Conservation (phyloP, 495 filamentous ascomycete genomes). For the Hypoxylon trugodes region DNA sequence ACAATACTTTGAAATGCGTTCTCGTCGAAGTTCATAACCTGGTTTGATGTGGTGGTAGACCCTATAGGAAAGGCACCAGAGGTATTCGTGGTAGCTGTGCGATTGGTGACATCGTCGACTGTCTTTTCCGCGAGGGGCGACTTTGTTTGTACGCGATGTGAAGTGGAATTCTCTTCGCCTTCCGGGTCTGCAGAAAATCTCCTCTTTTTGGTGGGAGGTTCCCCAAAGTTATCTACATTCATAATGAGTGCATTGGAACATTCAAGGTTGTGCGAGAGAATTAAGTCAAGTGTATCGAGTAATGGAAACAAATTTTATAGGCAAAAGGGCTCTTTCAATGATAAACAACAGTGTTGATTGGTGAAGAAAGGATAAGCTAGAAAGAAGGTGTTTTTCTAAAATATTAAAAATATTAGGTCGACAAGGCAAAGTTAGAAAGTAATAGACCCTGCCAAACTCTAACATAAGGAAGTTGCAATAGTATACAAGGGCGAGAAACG, state of each 20-base stretch:
- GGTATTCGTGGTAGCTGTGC: not conserved
- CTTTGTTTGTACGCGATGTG: conserved; percentile 10
- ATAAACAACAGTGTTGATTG: not conserved
- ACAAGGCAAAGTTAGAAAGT: not conserved
- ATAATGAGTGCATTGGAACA: conserved; percentile 50
- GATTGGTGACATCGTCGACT: conserved; percentile 22
- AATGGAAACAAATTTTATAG: not conserved
- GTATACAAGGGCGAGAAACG: not conserved
- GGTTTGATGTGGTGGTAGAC: conserved; percentile 4
- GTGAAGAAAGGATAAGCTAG: no score
- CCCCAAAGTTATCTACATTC: conserved; percentile 62
- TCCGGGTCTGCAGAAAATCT: conserved; percentile 78
- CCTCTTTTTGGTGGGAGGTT: conserved; percentile 78
- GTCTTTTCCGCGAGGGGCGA: conserved; percentile 36
- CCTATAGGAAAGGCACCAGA: not conserved
- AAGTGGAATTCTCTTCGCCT: conserved; percentile 26
- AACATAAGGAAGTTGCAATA: not conserved
- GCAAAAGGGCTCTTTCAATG: not conserved
- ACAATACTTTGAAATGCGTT: conserved; percentile 74
- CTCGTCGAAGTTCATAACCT: conserved; percentile 66
- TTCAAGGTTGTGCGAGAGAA: not conserved
- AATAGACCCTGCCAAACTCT: no score
- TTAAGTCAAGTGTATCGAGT: not conserved
- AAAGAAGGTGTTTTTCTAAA: no score
- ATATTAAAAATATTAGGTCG: not conserved